These are phyloP conservation scores for Nicotiana undulata DNA, from an alignment of 257 asterid species.

Conservation along the genomic window DNA sequence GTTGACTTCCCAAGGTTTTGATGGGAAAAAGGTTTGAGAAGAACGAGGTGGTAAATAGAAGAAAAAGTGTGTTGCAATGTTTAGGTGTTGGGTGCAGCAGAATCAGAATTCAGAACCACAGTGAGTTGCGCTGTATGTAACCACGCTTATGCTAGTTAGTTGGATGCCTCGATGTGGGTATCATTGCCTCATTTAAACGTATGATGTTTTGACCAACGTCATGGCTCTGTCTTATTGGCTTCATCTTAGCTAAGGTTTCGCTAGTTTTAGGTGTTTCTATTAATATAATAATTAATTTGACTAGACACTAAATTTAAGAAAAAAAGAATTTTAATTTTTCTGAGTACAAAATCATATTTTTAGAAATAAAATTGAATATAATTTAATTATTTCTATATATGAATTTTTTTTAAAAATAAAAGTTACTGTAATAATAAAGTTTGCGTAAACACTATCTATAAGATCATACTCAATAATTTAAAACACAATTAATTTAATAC, in stretches of 20 bases:
- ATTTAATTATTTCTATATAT: too few relatives aligned
- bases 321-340: too few relatives aligned
- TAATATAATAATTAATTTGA: too few relatives aligned
- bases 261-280: too few relatives aligned
- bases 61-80: not conserved
- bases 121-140: constrained; percentile 4
- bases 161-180: constrained; percentile 53
- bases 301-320: too few relatives aligned
- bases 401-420: too few relatives aligned
- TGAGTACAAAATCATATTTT: too few relatives aligned
- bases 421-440: too few relatives aligned
- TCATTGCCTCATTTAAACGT: constrained; percentile 10
- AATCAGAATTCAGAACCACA: constrained; percentile 7
- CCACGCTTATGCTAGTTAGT: not conserved
- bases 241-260: constrained; percentile 3
- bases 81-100: not conserved
- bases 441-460: too few relatives aligned
- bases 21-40: constrained; percentile 15
- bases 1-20: constrained; percentile 25
- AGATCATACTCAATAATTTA: too few relatives aligned
- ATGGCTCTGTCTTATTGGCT: constrained; percentile 28
- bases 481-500: too few relatives aligned
- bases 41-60: constrained; percentile 24
- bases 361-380: too few relatives aligned
- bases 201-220: constrained; percentile 32